These are phyloP conservation scores for Cyberlindnera maritima DNA, from an alignment of 805 yeast species.

Conservation along the genomic window DNA sequence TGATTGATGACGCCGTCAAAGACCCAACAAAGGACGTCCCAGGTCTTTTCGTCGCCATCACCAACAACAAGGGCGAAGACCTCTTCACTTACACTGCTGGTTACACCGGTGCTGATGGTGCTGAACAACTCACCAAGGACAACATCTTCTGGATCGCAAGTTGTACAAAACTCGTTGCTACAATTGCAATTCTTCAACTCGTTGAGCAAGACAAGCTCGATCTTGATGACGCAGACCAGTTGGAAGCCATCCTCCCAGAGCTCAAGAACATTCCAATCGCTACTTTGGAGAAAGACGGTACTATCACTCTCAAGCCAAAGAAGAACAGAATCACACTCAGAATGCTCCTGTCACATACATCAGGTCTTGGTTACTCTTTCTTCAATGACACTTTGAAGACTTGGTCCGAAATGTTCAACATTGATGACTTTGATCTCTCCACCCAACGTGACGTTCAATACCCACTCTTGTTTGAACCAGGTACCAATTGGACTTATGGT, in stretches of 20 bases:
- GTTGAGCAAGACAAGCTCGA: conserved; percentile 32
- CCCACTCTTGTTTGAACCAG: conserved; percentile 37
- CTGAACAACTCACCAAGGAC: conserved; percentile 23
- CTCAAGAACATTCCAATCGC: conserved; percentile 27
- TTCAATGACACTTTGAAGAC: conserved; percentile 24
- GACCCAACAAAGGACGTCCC: conserved; percentile 13
- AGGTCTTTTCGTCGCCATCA: conserved; percentile 12
- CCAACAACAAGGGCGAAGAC: conserved; percentile 16
- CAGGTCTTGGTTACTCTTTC: conserved; percentile 38
- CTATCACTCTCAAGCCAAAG: conserved; percentile 22
- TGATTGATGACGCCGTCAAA: conserved; percentile 6
- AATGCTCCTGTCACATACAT: conserved; percentile 36
- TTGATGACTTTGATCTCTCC: conserved; percentile 19
- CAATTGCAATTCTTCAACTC: conserved; percentile 31
- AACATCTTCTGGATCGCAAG: conserved; percentile 32
- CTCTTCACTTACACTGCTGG: conserved; percentile 24
- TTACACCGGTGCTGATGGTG: conserved; percentile 16
- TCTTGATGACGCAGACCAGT: conserved; percentile 31
- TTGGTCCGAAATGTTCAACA: conserved; percentile 21
- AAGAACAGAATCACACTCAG: conserved; percentile 33
- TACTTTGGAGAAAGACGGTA: conserved; percentile 26
- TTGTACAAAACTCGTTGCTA: conserved; percentile 32
- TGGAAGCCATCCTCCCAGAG: conserved; percentile 32
- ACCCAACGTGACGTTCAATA: conserved; percentile 16
- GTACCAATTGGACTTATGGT: conserved; percentile 36